Evolutionary conservation across 2,329 filamentous ascomycete species (phyloP).

Genomic region (Moelleriella libera): DNA sequence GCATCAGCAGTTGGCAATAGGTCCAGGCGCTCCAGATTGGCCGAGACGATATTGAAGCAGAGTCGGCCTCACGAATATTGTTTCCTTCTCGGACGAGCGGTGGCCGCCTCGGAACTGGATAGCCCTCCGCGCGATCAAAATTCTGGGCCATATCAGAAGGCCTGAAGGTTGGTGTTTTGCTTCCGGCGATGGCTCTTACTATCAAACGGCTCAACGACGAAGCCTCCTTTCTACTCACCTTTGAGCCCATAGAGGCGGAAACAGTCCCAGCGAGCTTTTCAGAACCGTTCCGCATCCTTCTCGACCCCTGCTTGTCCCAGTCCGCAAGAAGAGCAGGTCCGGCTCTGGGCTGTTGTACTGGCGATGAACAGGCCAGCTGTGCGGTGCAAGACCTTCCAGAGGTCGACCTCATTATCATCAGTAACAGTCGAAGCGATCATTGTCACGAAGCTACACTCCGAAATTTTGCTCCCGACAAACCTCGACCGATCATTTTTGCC

Average conservation of each 20-base stretch:
- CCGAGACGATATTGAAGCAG: not conserved
- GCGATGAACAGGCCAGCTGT: conserved; percentile 38
- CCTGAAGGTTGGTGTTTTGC: no score
- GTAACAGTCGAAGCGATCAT: conserved; percentile 43
- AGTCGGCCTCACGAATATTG: not conserved
- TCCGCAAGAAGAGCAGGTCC: conserved; percentile 45
- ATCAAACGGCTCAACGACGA: conserved; percentile 51
- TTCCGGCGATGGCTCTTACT: conserved; percentile 55
- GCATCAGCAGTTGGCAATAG: not conserved
- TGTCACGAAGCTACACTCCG: conserved; percentile 57
- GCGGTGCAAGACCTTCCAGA: conserved; percentile 26
- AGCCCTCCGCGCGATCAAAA: not conserved
- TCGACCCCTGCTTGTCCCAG: conserved; percentile 59
- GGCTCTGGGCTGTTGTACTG: conserved; percentile 41
- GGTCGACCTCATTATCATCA: conserved; percentile 31
- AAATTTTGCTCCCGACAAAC: conserved; percentile 39
- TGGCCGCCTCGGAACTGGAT: no score
- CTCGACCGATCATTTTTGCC: conserved; percentile 49
- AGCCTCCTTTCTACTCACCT: conserved; percentile 50
- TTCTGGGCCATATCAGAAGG: not conserved
- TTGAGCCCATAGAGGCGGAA: conserved; percentile 34
- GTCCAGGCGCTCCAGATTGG: not conserved
- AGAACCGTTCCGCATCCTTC: conserved; percentile 48
- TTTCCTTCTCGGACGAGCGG: not conserved
- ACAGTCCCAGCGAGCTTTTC: not conserved